A percentile compares a stretch with the other conserved stretches of the same genome.
Conservation (phyloP, 2,329 filamentous ascomycete genomes). For the Pseudopyrenochaeta lycopersici region DNA sequence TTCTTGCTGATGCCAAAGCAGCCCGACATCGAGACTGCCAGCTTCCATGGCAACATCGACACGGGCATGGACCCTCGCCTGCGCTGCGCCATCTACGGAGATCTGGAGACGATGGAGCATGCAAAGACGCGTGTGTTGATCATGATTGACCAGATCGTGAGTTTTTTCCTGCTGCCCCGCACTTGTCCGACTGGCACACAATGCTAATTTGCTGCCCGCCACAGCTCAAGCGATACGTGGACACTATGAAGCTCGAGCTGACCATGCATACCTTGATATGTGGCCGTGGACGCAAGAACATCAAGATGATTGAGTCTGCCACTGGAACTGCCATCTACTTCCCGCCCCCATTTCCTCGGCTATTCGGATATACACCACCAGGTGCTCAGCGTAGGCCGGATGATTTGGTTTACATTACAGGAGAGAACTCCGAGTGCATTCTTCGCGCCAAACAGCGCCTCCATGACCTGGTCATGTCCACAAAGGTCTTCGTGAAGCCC, state of each 20-base stretch:
- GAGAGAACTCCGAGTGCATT: constrained; percentile 84
- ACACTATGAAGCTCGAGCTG: constrained; percentile 82
- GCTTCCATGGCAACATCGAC: constrained; percentile 76
- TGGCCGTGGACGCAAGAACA: constrained; percentile 93
- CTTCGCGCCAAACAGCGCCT: constrained; percentile 89
- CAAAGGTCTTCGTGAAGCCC: constrained; percentile 84
- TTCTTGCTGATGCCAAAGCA: constrained; percentile 93
- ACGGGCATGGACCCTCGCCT: constrained; percentile 87
- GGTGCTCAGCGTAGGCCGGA: constrained; percentile 84
- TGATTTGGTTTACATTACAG: constrained; percentile 94
- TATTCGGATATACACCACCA: constrained; percentile 88
- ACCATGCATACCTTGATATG: constrained; percentile 92
- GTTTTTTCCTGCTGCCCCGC: constrained; percentile 40
- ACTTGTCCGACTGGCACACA: constrained; percentile 29
- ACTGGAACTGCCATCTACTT: constrained; percentile 99
- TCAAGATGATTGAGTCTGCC: constrained; percentile 95
- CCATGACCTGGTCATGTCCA: constrained; percentile 81
- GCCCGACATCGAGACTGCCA: constrained; percentile 79
- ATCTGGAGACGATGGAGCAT: constrained; percentile 94
- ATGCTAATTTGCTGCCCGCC: constrained; percentile 44
- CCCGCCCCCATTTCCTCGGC: constrained; percentile 88
- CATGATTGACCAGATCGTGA: constrained; percentile 93
- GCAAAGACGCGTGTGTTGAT: constrained; percentile 96
- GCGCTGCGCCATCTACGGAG: constrained; percentile 92
- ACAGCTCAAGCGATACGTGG: constrained; percentile 77